Evolutionary conservation across 345 rosid genomes (phyloP).

Genomic region (Pistacia atlantica): DNA sequence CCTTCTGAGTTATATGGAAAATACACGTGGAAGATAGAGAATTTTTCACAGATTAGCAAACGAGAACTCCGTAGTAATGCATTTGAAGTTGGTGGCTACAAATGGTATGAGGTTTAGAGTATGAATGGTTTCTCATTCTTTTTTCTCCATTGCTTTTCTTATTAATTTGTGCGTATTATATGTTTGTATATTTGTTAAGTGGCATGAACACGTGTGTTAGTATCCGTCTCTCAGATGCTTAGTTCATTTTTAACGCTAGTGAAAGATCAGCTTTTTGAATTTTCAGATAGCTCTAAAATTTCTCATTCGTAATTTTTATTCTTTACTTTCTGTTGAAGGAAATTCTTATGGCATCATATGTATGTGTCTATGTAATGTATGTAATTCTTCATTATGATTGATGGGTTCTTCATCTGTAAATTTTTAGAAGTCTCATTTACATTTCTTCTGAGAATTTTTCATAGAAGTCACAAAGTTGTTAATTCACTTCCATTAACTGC

Average conservation of each 20-base stretch:
- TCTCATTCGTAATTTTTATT: background rate
- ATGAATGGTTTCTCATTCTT: constrained; percentile 8
- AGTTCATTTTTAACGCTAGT: background rate
- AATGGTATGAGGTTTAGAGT: constrained; percentile 62
- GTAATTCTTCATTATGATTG: background rate
- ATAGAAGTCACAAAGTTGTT: background rate
- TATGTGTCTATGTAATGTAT: background rate
- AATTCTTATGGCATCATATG: background rate
- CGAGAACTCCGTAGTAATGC: constrained; percentile 74
- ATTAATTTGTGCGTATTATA: background rate
- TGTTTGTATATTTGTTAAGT: background rate
- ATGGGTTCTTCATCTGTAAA: background rate
- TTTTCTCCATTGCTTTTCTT: background rate
- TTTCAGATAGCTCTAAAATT: background rate
- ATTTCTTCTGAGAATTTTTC: background rate
- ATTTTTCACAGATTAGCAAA: constrained; percentile 81
- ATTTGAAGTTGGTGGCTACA: constrained; percentile 91
- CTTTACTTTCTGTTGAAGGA: background rate
- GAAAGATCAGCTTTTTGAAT: background rate
- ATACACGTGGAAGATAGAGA: constrained; percentile 88
- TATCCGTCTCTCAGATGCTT: background rate
- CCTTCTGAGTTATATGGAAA: constrained; percentile 79
- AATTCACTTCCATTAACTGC: background rate
- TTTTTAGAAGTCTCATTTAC: background rate
- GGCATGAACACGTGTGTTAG: background rate